These are phyloP conservation scores for Ceratocystis albifundus DNA, from an alignment of 2,329 filamentous ascomycete species.

Conservation along the genomic window DNA sequence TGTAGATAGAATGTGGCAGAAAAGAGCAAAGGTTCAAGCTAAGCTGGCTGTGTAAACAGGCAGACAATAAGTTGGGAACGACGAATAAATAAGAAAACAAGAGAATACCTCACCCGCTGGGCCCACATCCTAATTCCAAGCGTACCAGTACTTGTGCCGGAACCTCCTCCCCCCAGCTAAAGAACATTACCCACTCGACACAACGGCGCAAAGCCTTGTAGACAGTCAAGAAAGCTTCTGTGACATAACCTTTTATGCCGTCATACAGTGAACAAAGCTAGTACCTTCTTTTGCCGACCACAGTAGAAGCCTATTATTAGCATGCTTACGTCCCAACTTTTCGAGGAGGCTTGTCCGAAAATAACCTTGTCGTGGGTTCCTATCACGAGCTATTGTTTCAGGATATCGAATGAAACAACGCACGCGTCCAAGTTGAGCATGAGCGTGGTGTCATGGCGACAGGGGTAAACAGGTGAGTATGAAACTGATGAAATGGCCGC, in stretches of 20 bases:
- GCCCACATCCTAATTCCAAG: no score
- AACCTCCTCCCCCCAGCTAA: no score
- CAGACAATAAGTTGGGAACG: no score
- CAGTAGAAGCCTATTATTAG: not conserved
- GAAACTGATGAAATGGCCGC: not conserved
- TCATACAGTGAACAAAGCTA: not conserved
- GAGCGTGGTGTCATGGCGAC: not conserved
- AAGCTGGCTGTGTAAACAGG: constrained; percentile 11
- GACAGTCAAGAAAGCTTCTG: not conserved
- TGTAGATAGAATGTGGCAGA: not conserved
- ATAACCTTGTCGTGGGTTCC: not conserved
- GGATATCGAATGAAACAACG: not conserved
- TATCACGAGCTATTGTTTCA: not conserved
- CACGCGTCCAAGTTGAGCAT: not conserved
- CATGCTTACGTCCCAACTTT: not conserved
- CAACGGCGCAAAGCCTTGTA: no score
- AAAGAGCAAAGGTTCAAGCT: constrained; percentile 18
- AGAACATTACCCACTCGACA: no score
- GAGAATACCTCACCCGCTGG: no score
- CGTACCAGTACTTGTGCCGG: no score
- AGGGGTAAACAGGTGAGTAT: not conserved
- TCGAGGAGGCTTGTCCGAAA: not conserved
- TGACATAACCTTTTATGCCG: not conserved
- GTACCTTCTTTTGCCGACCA: not conserved
- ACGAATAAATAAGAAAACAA: no score